Evolutionary conservation across 2,329 filamentous ascomycete genomes (phyloP).

Genomic region (Chaetomium strumarium): DNA sequence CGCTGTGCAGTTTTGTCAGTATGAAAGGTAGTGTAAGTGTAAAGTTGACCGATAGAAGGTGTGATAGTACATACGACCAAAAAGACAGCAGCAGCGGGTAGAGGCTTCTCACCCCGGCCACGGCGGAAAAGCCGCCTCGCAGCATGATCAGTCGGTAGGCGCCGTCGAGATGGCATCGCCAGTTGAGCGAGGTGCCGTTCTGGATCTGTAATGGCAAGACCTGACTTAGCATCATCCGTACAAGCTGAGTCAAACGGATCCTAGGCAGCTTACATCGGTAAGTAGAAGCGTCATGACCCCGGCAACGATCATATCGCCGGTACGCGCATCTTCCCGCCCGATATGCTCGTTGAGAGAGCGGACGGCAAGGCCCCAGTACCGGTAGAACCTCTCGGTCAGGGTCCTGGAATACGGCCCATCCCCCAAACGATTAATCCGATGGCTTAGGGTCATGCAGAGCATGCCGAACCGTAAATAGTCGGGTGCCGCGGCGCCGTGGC

Average conservation of each 20-base stretch:
- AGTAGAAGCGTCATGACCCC: conserved; percentile 31
- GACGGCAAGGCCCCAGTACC: conserved; percentile 29
- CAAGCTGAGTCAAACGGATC: neutral
- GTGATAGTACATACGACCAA: neutral
- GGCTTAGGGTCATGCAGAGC: conserved; percentile 25
- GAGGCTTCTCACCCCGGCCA: conserved; percentile 18
- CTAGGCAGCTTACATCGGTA: conserved; percentile 28
- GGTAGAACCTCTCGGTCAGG: conserved; percentile 27
- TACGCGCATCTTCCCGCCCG: conserved; percentile 16
- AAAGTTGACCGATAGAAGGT: no score
- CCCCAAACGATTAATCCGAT: conserved; percentile 30
- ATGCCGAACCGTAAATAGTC: conserved; percentile 2
- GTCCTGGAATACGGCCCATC: conserved; percentile 10
- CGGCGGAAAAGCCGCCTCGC: conserved; percentile 29
- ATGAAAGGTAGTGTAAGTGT: neutral
- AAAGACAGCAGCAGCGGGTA: neutral
- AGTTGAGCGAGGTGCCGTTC: conserved; percentile 29
- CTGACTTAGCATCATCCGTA: neutral
- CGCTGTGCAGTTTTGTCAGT: conserved; percentile 3
- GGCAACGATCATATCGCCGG: conserved; percentile 27
- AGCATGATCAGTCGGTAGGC: conserved; percentile 29
- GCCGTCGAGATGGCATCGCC: conserved; percentile 33
- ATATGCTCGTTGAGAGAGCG: conserved; percentile 29
- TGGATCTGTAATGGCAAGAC: conserved; percentile 22
- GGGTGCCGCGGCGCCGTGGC: neutral